Base-by-base conservation (phyloP, 2,329 filamentous ascomycete species). In the Sphaerostilbella broomeana region DNA sequence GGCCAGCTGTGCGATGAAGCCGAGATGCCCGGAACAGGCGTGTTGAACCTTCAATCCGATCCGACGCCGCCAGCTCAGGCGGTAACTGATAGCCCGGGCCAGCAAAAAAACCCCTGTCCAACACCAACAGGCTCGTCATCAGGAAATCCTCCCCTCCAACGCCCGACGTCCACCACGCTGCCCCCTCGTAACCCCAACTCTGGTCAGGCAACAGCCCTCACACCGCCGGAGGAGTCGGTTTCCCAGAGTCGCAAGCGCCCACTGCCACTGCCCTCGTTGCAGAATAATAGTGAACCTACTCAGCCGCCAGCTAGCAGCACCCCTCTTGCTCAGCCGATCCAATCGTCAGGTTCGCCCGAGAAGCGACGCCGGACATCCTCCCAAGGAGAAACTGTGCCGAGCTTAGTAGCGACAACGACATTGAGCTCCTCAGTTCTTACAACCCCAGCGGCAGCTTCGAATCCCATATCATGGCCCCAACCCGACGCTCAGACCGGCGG, bases 181-280 rank as follows among this genome's bases (percentile, higher is more conserved):
- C 63, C 64, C 2, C 60, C 64, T 9, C 63, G 63, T 27, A 51
- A 62, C 9, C 30, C 34, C 3, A 60, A 65, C 10, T 56, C 64
- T 39, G 51, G 57, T 17, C 63, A 63, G 22, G 59, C 61, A 4
- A 69, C 60, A 27, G 73, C 69, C 2, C 62, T 77, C 19, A 77
- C 75, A 2, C 74, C 73, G 0, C 73, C 73, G 3, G 73, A 78
- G 32, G 75, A 78, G 47, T 63, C 61, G 6, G 49, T 62, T 0
- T 60, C 62, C 1, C 63, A 64, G 26, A 56, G 60, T 3, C 66
- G 67, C 26, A 75, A 75, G 48, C 61, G 65, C 18, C 64, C 53
- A 10, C 47, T 63, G 11, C 49, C 54, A 1, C 47, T 41, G 35
- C 46, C 38, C 4, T 35, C 41, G n/a, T 18, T 37, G 16, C 38